Base-by-base conservation (phyloP, 2,329 filamentous ascomycete species). In the Ceratocystis diversiconidia region DNA sequence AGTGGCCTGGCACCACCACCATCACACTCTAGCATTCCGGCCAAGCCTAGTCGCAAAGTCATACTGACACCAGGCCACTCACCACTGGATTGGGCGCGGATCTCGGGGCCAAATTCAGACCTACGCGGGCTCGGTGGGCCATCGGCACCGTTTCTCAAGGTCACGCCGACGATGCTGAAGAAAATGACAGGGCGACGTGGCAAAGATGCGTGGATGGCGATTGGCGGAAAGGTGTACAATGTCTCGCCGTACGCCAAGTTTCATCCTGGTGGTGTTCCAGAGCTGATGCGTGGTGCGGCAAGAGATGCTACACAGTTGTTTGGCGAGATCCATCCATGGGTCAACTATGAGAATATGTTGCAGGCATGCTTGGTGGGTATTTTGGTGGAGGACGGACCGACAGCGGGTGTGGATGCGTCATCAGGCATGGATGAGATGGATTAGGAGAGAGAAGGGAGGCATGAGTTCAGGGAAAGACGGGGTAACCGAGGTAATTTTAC, bases 161-260 rank as follows among this genome's bases (percentile, higher is more conserved):
- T 99, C 44, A 89, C 92, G 5, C 92, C 92, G 1, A 86, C 85
- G 4, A 84, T 90, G 80, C 80, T 99, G 12, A 87, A 86, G 73
- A 76, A 78, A 48, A 85, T 90, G 75, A 95, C 89, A 48, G 92
- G 92, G 0, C 84, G 92, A 36, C 89, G 88, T 72, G 90, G 90
- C 7, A 86, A 83, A 68, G 89, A 95, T 71, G 90, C 92, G 0
- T 99, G 94, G 94, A 95, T 88, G 68, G 89, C 85, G 1, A 86
- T 95, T 68, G 87, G 90, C 68, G 92, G 92, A 1, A 88, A 89
- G 71, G 92, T 97, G 32, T 99, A 97, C 76, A 97, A 97, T 72
- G 86, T 99, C 66, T 87, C 87, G 0, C 90, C 92, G 0, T 99
- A 97, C 73, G 73, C 91, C 44, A 85, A 88, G 1, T 99, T 91